Evolutionary conservation across 495 filamentous ascomycete species (phyloP).

Genomic region (Darksidea phi): DNA sequence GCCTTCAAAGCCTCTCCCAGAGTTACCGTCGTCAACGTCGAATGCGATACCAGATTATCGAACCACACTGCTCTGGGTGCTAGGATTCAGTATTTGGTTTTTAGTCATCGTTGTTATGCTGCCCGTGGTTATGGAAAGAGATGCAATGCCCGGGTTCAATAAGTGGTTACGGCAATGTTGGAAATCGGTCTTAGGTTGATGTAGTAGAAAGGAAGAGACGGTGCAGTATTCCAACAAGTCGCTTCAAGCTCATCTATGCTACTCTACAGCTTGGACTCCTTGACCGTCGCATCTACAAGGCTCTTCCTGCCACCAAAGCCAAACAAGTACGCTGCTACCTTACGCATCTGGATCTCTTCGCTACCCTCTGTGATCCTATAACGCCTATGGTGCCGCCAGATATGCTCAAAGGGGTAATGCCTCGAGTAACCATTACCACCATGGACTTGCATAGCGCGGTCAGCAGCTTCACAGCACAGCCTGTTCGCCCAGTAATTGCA

Average conservation of each 20-base stretch:
- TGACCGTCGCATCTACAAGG: constrained; percentile 22
- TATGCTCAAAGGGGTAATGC: constrained; percentile 46
- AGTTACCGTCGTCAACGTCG: no score
- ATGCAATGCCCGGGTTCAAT: constrained; percentile 29
- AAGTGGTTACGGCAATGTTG: neutral
- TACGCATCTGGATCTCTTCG: constrained; percentile 49
- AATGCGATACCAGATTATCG: no score
- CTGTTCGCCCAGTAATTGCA: constrained; percentile 65
- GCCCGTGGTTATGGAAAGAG: constrained; percentile 15
- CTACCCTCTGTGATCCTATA: constrained; percentile 47
- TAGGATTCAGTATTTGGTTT: constrained; percentile 16
- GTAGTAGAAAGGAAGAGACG: no score
- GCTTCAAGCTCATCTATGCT: no score
- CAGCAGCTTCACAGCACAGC: constrained; percentile 57
- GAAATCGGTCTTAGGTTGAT: no score
- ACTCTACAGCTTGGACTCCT: constrained; percentile 13
- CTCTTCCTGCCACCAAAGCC: constrained; percentile 41
- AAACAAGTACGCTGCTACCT: constrained; percentile 45
- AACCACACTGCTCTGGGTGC: neutral
- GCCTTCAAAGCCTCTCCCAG: no score
- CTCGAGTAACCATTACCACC: constrained; percentile 49
- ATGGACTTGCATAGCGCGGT: constrained; percentile 60
- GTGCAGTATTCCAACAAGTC: no score
- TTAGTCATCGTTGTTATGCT: constrained; percentile 18
- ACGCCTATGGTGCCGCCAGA: constrained; percentile 46